Evolutionary conservation across 768 basidiomycete species (phyloP).

Genomic region (Lactarius psammicola): DNA sequence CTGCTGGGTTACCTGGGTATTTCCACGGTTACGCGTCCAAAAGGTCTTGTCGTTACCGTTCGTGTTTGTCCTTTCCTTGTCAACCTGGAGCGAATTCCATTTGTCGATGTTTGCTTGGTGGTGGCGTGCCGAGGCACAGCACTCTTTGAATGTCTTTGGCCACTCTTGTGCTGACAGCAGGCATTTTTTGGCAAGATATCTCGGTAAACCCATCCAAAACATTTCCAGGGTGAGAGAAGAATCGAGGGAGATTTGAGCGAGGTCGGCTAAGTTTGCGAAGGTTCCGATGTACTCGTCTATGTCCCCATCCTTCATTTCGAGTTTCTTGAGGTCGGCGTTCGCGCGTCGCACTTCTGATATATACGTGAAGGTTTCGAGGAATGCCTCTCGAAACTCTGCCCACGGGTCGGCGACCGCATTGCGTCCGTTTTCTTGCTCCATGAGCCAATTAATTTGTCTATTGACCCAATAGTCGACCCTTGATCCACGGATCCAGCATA

Average conservation of each 20-base stretch:
- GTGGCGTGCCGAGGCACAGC: not conserved
- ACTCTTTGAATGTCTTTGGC: not conserved
- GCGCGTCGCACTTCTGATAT: not conserved
- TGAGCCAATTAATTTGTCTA: not conserved
- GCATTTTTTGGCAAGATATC: not conserved
- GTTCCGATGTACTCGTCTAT: not conserved
- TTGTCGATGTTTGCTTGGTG: not conserved
- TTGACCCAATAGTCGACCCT: not conserved
- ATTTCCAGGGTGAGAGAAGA: not conserved
- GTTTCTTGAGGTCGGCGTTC: not conserved
- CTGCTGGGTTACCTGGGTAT: not conserved
- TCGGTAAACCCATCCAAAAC: not conserved
- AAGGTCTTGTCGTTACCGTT: not conserved
- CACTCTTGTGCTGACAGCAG: not conserved
- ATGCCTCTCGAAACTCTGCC: not conserved
- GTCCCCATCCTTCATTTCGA: not conserved
- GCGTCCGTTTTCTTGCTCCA: not conserved
- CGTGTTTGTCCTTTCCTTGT: not conserved
- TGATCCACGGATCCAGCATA: not conserved
- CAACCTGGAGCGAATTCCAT: not conserved
- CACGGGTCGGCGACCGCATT: not conserved
- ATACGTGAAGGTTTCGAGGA: not conserved
- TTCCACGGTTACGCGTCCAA: not conserved
- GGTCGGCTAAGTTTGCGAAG: not conserved
- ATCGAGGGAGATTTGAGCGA: not conserved